These are phyloP conservation scores for Blastobotrys petasosporus DNA, from an alignment of 1,139 yeast genomes.

Conservation along the genomic window DNA sequence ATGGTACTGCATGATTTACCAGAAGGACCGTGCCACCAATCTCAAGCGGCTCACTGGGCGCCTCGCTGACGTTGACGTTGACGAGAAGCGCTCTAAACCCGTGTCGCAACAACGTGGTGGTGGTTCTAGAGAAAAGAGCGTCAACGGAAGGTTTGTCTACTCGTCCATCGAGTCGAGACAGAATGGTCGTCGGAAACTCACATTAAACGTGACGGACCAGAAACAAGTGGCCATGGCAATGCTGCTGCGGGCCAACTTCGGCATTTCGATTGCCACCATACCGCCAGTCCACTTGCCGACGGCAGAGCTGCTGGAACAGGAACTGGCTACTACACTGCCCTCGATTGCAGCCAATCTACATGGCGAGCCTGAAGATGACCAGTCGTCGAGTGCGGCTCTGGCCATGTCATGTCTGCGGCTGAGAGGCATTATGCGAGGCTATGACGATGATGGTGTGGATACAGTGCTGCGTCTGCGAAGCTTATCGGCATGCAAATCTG, in stretches of 20 bases:
- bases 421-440: constrained; percentile 5
- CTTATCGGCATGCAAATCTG: background rate
- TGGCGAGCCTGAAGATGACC: background rate
- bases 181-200: too few species aligned
- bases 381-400: background rate
- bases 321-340: background rate
- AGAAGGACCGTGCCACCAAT: background rate
- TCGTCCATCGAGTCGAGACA: too few species aligned
- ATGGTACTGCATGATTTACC: constrained; percentile 4
- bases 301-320: background rate
- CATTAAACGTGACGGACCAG: too few species aligned
- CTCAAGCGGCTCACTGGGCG: too few species aligned
- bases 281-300: background rate
- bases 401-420: constrained; percentile 2
- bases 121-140: too few species aligned
- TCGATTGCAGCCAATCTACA: background rate
- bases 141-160: too few species aligned
- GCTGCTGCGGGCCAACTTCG: too few species aligned
- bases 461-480: background rate
- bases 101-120: too few species aligned
- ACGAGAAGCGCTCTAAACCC: too few species aligned
- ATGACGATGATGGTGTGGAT: background rate
- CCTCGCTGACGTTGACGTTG: too few species aligned
- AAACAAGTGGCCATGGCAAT: too few species aligned
- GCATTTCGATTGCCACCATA: too few species aligned